phyloP scores from a whole-genome alignment of 768 basidiomycete genomes.

The Suillus fuscotomentosus region DNA sequence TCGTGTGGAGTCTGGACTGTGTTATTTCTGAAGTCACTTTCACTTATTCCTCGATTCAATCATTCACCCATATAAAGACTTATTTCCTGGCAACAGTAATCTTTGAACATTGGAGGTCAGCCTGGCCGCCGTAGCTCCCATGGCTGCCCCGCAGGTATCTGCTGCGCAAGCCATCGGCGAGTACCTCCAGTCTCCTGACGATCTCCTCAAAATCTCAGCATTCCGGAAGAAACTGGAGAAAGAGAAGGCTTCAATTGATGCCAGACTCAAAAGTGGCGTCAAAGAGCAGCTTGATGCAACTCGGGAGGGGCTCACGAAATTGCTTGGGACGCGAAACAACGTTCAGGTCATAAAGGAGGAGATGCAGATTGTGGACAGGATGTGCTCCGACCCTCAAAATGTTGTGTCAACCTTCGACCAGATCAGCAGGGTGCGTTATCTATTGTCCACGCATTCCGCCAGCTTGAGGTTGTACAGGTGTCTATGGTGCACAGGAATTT shows the following conservation, averaged over 20 bases:
- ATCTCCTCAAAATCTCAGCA: constrained; percentile 83
- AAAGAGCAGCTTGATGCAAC: constrained; percentile 93
- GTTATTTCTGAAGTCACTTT: not conserved
- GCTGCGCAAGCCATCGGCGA: constrained; percentile 87
- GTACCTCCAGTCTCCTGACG: constrained; percentile 90
- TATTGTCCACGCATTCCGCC: not conserved
- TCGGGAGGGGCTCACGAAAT: constrained; percentile 79
- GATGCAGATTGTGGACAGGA: constrained; percentile 75
- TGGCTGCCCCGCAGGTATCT: constrained; percentile 51
- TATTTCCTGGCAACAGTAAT: not conserved
- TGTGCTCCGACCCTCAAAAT: constrained; percentile 73
- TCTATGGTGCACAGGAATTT: constrained; percentile 96
- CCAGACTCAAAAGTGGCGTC: constrained; percentile 85
- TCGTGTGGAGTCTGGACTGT: too few relatives aligned
- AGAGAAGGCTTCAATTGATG: constrained; percentile 93
- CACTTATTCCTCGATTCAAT: not conserved
- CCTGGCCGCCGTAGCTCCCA: constrained; percentile 4
- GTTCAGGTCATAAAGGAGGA: constrained; percentile 85
- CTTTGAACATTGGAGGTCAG: not conserved
- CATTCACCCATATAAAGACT: not conserved
- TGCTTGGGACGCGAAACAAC: constrained; percentile 73
- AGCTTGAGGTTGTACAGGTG: constrained; percentile 55
- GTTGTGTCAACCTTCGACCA: constrained; percentile 89
- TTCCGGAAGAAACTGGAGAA: constrained; percentile 95
- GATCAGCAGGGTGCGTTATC: constrained; percentile 77